Conservation (phyloP, 2,329 filamentous ascomycete genomes). For the Aureobasidium sp. region DNA sequence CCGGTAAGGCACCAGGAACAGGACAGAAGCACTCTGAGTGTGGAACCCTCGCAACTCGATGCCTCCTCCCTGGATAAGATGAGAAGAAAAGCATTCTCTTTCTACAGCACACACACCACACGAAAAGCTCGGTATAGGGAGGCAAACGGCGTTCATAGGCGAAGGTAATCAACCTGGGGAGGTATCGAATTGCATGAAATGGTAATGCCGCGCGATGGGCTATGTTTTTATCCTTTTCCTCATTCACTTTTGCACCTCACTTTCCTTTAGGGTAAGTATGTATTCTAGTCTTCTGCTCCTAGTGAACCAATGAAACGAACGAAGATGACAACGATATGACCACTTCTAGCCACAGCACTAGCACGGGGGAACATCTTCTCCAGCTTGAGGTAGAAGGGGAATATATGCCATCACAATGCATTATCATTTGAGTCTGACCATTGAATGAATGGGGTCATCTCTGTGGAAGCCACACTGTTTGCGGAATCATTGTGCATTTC, state of each 20-base stretch:
- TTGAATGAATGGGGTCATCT: too few species aligned
- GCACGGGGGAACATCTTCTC: not conserved
- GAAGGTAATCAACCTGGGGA: not conserved
- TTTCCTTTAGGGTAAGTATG: constrained; percentile 9
- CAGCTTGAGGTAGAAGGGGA: too few species aligned
- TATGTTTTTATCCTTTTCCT: not conserved
- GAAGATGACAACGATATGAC: not conserved
- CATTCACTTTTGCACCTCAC: not conserved
- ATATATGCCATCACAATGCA: too few species aligned
- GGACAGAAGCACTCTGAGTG: not conserved
- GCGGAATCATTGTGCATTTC: too few species aligned
- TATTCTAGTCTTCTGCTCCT: constrained; percentile 3
- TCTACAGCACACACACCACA: not conserved
- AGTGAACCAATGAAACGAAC: not conserved
- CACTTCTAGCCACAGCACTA: not conserved
- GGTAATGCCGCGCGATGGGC: not conserved
- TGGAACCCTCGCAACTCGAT: not conserved
- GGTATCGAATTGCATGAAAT: constrained; percentile 8
- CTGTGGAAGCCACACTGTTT: too few species aligned
- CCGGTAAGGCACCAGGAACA: constrained; percentile 11
- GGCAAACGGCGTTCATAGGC: constrained; percentile 8
- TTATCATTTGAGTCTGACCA: too few species aligned
- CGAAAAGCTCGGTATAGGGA: not conserved
- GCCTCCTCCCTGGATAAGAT: not conserved
- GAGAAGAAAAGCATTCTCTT: not conserved